Evolutionary conservation across 305 asterid genomes (phyloP).

Genomic region (Solanum chacoense): DNA sequence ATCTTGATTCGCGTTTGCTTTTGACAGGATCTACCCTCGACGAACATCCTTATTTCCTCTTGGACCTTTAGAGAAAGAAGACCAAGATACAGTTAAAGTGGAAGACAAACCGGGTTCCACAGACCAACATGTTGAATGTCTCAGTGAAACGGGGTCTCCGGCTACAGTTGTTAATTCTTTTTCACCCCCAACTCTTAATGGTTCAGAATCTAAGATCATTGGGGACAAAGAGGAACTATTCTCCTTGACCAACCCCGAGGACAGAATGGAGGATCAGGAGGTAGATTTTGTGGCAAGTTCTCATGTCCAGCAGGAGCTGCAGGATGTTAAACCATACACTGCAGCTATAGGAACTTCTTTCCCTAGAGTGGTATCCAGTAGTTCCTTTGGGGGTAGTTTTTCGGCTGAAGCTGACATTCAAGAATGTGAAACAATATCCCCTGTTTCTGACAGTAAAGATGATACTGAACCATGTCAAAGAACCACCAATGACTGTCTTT

Average conservation of each 20-base stretch:
- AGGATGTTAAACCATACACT: slow-evolving; percentile 5
- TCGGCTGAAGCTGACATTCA: slow-evolving; percentile 1
- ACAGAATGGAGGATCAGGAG: slow-evolving; percentile 18
- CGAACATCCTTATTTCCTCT: slow-evolving; percentile 48
- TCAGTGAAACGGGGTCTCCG: slow-evolving; percentile 15
- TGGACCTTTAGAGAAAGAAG: slow-evolving; percentile 34
- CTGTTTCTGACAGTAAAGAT: slow-evolving; percentile 22
- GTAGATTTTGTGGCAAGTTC: slow-evolving; percentile 20
- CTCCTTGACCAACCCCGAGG: slow-evolving; percentile 11
- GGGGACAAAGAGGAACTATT: slow-evolving; percentile 19
- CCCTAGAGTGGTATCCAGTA: slow-evolving; percentile 5
- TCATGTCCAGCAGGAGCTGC: slow-evolving; percentile 25
- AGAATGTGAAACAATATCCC: slow-evolving; percentile 2
- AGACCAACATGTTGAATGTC: slow-evolving; percentile 21
- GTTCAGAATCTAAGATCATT: slow-evolving; percentile 8
- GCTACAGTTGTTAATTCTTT: slow-evolving; percentile 23
- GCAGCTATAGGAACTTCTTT: slow-evolving; percentile 16
- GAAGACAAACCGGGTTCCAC: slow-evolving; percentile 24
- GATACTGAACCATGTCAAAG: slow-evolving; percentile 11
- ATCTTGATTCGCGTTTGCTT: slow-evolving; percentile 6
- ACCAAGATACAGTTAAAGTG: slow-evolving; percentile 13
- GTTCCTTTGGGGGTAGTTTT: slow-evolving; percentile 3
- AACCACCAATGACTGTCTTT: background rate
- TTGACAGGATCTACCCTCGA: slow-evolving; percentile 50
- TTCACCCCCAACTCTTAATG: slow-evolving; percentile 16